Evolutionary conservation across 2,329 filamentous ascomycete genomes (phyloP).

Genomic region (Sclerotinia spermophila): DNA sequence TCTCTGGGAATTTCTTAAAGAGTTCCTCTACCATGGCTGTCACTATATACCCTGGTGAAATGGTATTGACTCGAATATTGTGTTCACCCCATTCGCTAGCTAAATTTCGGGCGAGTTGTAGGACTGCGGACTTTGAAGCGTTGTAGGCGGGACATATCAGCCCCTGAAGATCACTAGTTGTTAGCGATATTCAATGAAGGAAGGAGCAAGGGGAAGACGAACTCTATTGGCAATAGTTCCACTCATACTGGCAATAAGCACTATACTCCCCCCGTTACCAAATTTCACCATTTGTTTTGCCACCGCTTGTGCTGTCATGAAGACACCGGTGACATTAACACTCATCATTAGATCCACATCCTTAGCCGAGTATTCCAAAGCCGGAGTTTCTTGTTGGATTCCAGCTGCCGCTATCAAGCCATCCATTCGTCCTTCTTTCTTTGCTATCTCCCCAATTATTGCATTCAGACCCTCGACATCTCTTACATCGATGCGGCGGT

Average conservation of each 20-base stretch:
- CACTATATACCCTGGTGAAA: constrained; percentile 76
- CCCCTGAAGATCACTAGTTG: constrained; percentile 43
- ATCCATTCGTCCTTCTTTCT: constrained; percentile 68
- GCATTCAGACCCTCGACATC: constrained; percentile 65
- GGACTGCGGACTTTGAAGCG: constrained; percentile 69
- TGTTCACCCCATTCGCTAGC: constrained; percentile 65
- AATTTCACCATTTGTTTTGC: constrained; percentile 68
- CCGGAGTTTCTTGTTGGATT: constrained; percentile 79
- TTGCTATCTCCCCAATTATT: constrained; percentile 65
- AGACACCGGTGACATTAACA: constrained; percentile 81
- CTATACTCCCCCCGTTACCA: constrained; percentile 57
- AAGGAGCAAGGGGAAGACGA: constrained; percentile 42
- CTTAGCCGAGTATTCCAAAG: constrained; percentile 74
- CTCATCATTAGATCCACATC: constrained; percentile 76
- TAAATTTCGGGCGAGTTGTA: constrained; percentile 68
- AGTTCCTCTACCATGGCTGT: constrained; percentile 81
- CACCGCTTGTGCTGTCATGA: constrained; percentile 85
- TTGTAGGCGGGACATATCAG: constrained; percentile 66
- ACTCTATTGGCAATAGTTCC: constrained; percentile 62
- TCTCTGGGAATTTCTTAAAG: constrained; percentile 71
- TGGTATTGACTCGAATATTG: constrained; percentile 75
- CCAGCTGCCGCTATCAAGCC: constrained; percentile 68
- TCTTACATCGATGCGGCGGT: constrained; percentile 77
- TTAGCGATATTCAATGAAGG: neutral
- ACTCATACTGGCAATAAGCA: constrained; percentile 68